Percentiles rank a stretch among this genome's conserved stretches.
phyloP scores from a whole-genome alignment of 768 basidiomycete genomes.

The Agrocybe pediades region DNA sequence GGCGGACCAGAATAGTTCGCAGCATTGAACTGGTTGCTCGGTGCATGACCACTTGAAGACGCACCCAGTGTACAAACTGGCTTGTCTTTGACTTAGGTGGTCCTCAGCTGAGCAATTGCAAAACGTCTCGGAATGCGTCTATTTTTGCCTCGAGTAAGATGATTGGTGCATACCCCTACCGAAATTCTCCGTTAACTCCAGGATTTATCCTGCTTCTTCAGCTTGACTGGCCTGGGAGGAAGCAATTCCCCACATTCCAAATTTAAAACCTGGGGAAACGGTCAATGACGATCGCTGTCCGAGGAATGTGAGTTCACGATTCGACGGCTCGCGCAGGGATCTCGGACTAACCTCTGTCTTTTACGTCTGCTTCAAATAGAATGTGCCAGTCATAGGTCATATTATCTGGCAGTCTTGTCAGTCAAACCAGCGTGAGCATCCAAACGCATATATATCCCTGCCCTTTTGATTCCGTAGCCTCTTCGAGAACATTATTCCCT shows the following conservation, averaged over 20 bases:
- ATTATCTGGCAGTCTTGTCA: conserved; percentile 3
- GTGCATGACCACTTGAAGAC: too few species aligned
- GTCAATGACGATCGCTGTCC: too few species aligned
- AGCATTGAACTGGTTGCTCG: neutral
- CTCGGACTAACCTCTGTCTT: conserved; percentile 14
- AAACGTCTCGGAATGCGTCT: neutral
- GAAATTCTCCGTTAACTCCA: neutral
- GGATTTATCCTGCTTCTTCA: neutral
- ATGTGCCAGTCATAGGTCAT: neutral
- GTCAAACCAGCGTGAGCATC: conserved; percentile 3
- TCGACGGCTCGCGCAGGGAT: conserved; percentile 9
- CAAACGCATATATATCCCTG: conserved; percentile 5
- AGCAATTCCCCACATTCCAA: neutral
- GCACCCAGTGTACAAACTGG: too few species aligned
- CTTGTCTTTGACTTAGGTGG: too few species aligned
- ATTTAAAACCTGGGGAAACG: neutral
- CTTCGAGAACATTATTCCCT: conserved; percentile 18
- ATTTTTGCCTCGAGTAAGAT: neutral
- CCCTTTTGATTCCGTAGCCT: neutral
- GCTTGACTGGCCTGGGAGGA: neutral
- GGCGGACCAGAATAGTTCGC: neutral
- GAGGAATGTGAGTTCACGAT: too few species aligned
- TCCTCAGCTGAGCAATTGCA: neutral
- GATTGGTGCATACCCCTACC: neutral
- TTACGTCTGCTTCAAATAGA: neutral